Percentiles rank a stretch among this genome's conserved stretches.
phyloP scores from a whole-genome alignment of 257 asterid genomes.

The Solanum arcanum region DNA sequence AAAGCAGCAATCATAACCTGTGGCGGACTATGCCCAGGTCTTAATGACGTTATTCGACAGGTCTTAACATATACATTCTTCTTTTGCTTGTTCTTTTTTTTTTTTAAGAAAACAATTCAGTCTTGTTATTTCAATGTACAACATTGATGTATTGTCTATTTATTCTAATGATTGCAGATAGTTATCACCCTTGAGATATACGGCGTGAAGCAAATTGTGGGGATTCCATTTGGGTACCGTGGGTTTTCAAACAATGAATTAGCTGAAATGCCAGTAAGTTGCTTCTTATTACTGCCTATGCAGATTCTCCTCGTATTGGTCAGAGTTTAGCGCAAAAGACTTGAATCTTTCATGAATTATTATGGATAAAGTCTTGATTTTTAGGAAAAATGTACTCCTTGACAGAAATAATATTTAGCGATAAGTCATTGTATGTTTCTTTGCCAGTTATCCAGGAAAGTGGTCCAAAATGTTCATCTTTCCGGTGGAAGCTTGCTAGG shows the following conservation, averaged over 20 bases:
- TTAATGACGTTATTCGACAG: slow-evolving; percentile 86
- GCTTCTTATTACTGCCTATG: neutral
- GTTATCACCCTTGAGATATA: slow-evolving; percentile 85
- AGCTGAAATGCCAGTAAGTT: slow-evolving; percentile 69
- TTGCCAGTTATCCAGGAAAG: slow-evolving; percentile 69
- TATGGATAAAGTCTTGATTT: neutral
- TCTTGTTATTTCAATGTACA: neutral
- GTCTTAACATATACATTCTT: slow-evolving; percentile 14
- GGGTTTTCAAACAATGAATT: slow-evolving; percentile 60
- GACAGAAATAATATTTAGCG: neutral
- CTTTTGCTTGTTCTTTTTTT: neutral
- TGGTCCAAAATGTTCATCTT: slow-evolving; percentile 87
- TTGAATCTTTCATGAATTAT: neutral
- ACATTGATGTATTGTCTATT: neutral
- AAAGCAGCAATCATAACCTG: slow-evolving; percentile 91
- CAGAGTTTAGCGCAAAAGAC: neutral
- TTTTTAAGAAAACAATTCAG: neutral
- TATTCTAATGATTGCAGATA: slow-evolving; percentile 37
- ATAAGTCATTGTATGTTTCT: neutral
- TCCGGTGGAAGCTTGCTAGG: slow-evolving; percentile 97
- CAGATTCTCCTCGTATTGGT: neutral
- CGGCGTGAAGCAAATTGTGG: slow-evolving; percentile 76
- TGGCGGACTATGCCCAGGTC: slow-evolving; percentile 98
- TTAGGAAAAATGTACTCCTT: neutral
- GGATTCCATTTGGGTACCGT: slow-evolving; percentile 93